These are phyloP conservation scores for Talaromyces amestolkiae DNA, from an alignment of 2,329 filamentous ascomycete species.

Conservation along the genomic window DNA sequence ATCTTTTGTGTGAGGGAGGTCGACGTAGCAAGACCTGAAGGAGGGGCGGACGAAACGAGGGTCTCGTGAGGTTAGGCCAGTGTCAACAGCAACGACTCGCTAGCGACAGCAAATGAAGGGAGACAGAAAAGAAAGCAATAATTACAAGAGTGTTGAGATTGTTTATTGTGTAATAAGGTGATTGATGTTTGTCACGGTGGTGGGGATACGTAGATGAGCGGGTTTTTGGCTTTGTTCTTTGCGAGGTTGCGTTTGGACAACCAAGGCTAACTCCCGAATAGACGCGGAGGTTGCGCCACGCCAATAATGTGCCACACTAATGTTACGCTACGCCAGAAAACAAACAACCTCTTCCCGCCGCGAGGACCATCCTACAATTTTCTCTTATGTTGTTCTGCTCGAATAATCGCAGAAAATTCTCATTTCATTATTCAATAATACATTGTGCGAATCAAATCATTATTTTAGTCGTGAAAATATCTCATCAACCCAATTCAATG, in stretches of 20 bases:
- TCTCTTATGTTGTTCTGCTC: neutral
- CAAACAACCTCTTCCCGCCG: neutral
- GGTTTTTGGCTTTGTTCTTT: conserved; percentile 8
- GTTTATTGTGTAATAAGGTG: neutral
- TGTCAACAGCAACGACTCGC: conserved; percentile 3
- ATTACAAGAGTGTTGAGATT: neutral
- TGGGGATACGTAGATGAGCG: conserved; percentile 7
- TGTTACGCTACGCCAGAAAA: neutral
- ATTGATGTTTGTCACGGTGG: conserved; percentile 1
- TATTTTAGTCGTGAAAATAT: neutral
- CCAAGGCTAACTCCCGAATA: conserved; percentile 14
- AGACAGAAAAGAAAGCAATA: neutral
- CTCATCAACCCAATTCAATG: neutral
- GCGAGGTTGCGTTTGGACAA: conserved; percentile 16
- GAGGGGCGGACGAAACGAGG: conserved; percentile 24
- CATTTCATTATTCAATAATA: conserved; percentile 45
- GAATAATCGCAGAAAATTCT: neutral
- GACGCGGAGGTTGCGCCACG: conserved; percentile 17
- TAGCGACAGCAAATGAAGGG: conserved; percentile 24
- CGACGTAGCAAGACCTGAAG: conserved; percentile 24
- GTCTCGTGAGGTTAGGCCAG: conserved; percentile 19
- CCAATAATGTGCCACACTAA: conserved; percentile 1
- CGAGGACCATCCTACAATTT: neutral
- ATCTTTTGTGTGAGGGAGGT: conserved; percentile 25
- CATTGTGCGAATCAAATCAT: neutral